Evolutionary conservation across 2,329 filamentous ascomycete species (phyloP).

Genomic region (Annulohypoxylon truncatum): DNA sequence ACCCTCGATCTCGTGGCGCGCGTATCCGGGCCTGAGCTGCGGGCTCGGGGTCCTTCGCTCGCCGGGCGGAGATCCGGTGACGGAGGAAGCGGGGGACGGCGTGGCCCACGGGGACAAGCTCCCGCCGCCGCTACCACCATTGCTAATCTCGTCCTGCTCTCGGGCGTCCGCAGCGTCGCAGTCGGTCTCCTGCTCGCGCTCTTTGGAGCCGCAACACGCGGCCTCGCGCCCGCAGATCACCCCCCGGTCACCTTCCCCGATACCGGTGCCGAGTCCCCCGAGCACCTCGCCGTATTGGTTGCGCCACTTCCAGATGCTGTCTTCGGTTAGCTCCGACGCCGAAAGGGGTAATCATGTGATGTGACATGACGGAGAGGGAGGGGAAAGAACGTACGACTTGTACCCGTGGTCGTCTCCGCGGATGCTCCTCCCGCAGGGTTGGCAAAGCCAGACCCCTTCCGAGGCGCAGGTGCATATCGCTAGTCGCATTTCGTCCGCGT

Average conservation of each 20-base stretch:
- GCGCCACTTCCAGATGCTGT: constrained; percentile 87
- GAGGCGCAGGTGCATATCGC: constrained; percentile 65
- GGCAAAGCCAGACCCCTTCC: constrained; percentile 83
- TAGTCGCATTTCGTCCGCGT: constrained; percentile 67
- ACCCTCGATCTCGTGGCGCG: constrained; percentile 88
- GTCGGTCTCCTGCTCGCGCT: constrained; percentile 86
- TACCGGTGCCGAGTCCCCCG: constrained; percentile 83
- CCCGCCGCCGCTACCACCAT: constrained; percentile 33
- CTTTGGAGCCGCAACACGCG: constrained; percentile 79
- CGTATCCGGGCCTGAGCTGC: constrained; percentile 77
- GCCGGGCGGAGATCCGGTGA: constrained; percentile 33
- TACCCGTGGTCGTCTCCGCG: constrained; percentile 70
- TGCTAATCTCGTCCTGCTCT: constrained; percentile 51
- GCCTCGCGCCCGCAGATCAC: constrained; percentile 86
- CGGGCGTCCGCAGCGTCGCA: constrained; percentile 82
- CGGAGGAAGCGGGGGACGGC: constrained; percentile 40
- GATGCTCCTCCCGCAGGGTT: constrained; percentile 81
- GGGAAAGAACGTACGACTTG: constrained; percentile 58
- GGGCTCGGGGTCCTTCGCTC: constrained; percentile 54
- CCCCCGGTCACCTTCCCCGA: constrained; percentile 88
- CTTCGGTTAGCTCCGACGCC: constrained; percentile 1
- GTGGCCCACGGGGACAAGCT: constrained; percentile 34
- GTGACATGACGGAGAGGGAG: not conserved
- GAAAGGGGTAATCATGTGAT: constrained; percentile 3
- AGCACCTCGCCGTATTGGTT: constrained; percentile 85